Conservation (phyloP, 2,329 filamentous ascomycete genomes). For the Ploettnerulaceae sp. region DNA sequence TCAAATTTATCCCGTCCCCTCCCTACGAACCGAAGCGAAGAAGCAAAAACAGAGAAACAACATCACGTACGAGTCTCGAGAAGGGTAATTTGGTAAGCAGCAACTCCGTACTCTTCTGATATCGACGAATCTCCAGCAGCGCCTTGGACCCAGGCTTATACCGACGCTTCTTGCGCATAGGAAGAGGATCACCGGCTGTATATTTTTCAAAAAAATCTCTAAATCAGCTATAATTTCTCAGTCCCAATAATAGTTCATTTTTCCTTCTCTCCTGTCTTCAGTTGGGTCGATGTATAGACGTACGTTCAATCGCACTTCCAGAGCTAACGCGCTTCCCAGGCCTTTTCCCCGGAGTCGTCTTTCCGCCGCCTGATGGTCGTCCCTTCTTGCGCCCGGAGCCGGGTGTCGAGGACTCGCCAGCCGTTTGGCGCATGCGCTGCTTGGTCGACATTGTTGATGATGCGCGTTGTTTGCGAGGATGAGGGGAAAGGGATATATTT, state of each 20-base stretch:
- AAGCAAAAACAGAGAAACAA: no score
- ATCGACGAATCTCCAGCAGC: slow-evolving; percentile 83
- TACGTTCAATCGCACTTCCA: slow-evolving; percentile 14
- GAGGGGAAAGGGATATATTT: background rate
- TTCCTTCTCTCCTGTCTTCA: background rate
- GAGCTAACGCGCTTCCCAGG: slow-evolving; percentile 10
- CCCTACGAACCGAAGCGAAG: no score
- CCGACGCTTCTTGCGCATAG: slow-evolving; percentile 55
- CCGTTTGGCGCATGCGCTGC: slow-evolving; percentile 7
- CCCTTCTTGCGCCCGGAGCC: slow-evolving; percentile 13
- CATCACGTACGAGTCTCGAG: slow-evolving; percentile 61
- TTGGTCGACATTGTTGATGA: slow-evolving; percentile 9
- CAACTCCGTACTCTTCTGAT: slow-evolving; percentile 86
- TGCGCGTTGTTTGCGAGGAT: background rate
- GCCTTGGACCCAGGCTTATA: slow-evolving; percentile 80
- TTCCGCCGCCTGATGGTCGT: slow-evolving; percentile 5
- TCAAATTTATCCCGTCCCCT: slow-evolving; percentile 1
- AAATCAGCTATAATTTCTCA: no score
- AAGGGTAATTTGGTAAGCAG: slow-evolving; percentile 78
- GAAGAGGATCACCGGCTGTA: slow-evolving; percentile 68
- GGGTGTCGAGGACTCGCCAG: slow-evolving; percentile 14
- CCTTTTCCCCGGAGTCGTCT: slow-evolving; percentile 11
- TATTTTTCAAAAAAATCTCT: background rate
- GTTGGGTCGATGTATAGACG: slow-evolving; percentile 1
- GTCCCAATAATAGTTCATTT: no score